Conservation (phyloP, 2,329 filamentous ascomycete species). For the Aspergillus tamarii region DNA sequence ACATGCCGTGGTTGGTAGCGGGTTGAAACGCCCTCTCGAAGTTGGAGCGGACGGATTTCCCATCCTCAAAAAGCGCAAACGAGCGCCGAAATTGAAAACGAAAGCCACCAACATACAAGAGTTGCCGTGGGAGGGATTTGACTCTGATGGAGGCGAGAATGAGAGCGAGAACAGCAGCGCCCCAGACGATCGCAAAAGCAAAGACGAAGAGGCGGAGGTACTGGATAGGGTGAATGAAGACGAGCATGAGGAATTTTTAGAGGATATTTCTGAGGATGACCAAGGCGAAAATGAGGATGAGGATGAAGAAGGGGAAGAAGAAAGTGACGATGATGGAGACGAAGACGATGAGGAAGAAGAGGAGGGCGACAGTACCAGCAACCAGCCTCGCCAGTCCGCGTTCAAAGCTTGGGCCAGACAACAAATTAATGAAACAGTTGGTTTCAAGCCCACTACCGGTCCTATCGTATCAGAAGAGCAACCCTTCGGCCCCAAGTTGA, state of each 20-base stretch:
- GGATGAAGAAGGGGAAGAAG: constrained; percentile 24
- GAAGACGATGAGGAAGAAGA: constrained; percentile 37
- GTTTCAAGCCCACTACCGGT: constrained; percentile 59
- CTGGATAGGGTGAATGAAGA: constrained; percentile 33
- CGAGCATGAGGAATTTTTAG: constrained; percentile 26
- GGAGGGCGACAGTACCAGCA: constrained; percentile 30
- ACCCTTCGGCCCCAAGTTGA: constrained; percentile 30
- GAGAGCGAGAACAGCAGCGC: constrained; percentile 38
- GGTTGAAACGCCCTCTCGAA: constrained; percentile 84
- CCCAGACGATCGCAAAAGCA: constrained; percentile 27
- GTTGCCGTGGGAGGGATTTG: constrained; percentile 50
- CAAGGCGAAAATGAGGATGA: constrained; percentile 25
- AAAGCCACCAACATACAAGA: constrained; percentile 38
- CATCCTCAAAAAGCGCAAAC: constrained; percentile 80
- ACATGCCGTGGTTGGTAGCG: constrained; percentile 60
- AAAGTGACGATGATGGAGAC: constrained; percentile 35
- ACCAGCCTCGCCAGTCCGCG: constrained; percentile 57
- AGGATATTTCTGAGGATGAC: constrained; percentile 33
- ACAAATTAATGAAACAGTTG: constrained; percentile 81
- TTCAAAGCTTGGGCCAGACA: constrained; percentile 94
- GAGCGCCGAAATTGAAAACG: constrained; percentile 57
- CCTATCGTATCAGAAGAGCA: constrained; percentile 36
- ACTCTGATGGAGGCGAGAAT: constrained; percentile 42
- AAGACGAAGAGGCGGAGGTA: constrained; percentile 19
- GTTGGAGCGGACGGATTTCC: constrained; percentile 78